Percentiles rank a stretch among this genome's conserved stretches.
Evolutionary conservation across 108 stramenopile genomes (phyloP).

Genomic region (Cyclotella baltica): DNA sequence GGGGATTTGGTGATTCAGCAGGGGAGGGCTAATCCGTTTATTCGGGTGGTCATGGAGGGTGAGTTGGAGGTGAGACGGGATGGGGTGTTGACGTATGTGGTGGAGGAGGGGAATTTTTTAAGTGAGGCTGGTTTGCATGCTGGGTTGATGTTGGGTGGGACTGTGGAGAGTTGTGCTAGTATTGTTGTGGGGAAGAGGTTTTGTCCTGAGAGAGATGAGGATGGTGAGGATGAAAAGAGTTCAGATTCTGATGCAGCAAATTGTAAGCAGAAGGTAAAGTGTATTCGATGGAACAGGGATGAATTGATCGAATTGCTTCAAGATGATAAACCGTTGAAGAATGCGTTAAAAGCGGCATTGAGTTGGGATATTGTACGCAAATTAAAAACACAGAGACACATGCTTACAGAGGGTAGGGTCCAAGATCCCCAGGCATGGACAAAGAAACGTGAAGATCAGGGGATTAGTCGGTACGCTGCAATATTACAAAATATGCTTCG

Average conservation of each 20-base stretch:
- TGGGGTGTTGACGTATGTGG: slow-evolving; percentile 70
- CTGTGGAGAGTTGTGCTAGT: slow-evolving; percentile 70
- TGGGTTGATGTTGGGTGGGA: slow-evolving; percentile 72
- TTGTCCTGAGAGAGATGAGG: slow-evolving; percentile 8
- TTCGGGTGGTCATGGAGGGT: slow-evolving; percentile 79
- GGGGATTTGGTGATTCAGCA: slow-evolving; percentile 68
- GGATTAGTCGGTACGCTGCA: slow-evolving; percentile 69
- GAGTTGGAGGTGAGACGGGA: slow-evolving; percentile 73
- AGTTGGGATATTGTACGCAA: slow-evolving; percentile 91
- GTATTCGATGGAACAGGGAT: slow-evolving; percentile 73
- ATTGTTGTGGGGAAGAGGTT: slow-evolving; percentile 57
- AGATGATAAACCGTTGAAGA: slow-evolving; percentile 55
- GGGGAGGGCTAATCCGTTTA: slow-evolving; percentile 64
- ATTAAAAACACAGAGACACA: slow-evolving; percentile 73
- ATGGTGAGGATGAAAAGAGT: neutral
- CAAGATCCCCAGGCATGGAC: slow-evolving; percentile 77
- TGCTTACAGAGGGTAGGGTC: slow-evolving; percentile 61
- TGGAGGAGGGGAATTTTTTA: slow-evolving; percentile 86
- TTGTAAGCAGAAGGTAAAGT: slow-evolving; percentile 34
- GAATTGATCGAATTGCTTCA: slow-evolving; percentile 72
- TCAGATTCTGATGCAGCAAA: neutral
- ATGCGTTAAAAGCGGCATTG: slow-evolving; percentile 72
- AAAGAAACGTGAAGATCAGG: slow-evolving; percentile 78
- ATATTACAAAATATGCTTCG: slow-evolving; percentile 75
- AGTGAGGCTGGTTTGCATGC: slow-evolving; percentile 84